Evolutionary conservation across 2,329 filamentous ascomycete species (phyloP).

Genomic region (Colletotrichum cuscutae): DNA sequence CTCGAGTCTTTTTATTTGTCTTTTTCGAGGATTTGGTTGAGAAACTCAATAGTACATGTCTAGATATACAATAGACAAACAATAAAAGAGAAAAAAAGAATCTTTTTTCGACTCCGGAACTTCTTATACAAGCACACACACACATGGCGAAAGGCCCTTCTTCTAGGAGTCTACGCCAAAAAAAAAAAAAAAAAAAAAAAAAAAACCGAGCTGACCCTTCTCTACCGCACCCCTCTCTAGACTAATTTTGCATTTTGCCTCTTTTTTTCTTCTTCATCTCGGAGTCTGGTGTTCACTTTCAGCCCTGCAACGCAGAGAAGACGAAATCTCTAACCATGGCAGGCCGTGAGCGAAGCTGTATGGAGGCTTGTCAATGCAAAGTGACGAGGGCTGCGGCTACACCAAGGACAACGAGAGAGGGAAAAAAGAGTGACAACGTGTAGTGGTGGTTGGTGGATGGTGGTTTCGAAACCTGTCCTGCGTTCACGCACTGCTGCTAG

Average conservation of each 20-base stretch:
- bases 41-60: not conserved
- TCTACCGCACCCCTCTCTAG: not conserved
- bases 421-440: constrained; percentile 13
- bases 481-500: not conserved
- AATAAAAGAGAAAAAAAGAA: not conserved
- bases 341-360: no score
- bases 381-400: constrained; percentile 5
- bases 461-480: constrained; percentile 3
- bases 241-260: not conserved
- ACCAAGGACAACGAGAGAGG: not conserved
- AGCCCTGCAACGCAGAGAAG: not conserved
- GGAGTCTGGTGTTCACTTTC: no score
- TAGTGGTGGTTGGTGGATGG: constrained; percentile 1
- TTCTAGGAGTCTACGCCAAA: not conserved
- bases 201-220: not conserved
- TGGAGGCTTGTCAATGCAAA: constrained; percentile 1
- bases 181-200: not conserved
- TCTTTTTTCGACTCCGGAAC: not conserved
- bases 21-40: not conserved
- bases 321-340: no score
- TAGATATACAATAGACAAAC: not conserved
- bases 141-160: not conserved
- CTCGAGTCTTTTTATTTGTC: not conserved
- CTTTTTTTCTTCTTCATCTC: not conserved
- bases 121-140: not conserved